These are phyloP conservation scores for Penicillium parvum DNA, from an alignment of 495 filamentous ascomycete species.

Conservation along the genomic window DNA sequence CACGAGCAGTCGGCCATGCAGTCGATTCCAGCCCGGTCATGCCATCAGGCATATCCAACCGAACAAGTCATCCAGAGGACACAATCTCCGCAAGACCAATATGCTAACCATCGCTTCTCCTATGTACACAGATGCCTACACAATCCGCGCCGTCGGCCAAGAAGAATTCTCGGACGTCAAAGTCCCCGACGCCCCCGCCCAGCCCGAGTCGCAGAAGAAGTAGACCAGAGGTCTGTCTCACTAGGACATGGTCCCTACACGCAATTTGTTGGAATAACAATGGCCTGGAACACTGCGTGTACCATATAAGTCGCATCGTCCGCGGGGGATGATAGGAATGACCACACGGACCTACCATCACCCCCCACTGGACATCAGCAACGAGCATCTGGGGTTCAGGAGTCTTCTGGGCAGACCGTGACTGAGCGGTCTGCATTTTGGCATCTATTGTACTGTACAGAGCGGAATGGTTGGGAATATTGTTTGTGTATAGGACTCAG, in stretches of 20 bases:
- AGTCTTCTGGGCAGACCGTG: slow-evolving; percentile 20
- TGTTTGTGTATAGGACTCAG: slow-evolving; percentile 9
- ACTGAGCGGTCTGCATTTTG: slow-evolving; percentile 1
- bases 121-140: slow-evolving; percentile 68
- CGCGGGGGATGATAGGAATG: neutral
- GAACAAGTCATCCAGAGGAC: neutral
- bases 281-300: slow-evolving; percentile 10
- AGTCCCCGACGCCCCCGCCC: slow-evolving; percentile 69
- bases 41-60: neutral
- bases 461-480: slow-evolving; percentile 12
- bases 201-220: slow-evolving; percentile 31
- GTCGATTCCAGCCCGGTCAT: neutral
- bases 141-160: slow-evolving; percentile 83
- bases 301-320: slow-evolving; percentile 13
- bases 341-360: neutral
- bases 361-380: slow-evolving; percentile 9
- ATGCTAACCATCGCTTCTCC: neutral
- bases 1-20: neutral
- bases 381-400: slow-evolving; percentile 26
- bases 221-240: slow-evolving; percentile 1
- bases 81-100: neutral
- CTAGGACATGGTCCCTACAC: too few species aligned
- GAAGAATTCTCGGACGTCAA: slow-evolving; percentile 97
- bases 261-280: neutral
- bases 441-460: slow-evolving; percentile 22